Base-by-base conservation (phyloP, 2,329 filamentous ascomycete genomes). In the Teratosphaeria zuluensis region DNA sequence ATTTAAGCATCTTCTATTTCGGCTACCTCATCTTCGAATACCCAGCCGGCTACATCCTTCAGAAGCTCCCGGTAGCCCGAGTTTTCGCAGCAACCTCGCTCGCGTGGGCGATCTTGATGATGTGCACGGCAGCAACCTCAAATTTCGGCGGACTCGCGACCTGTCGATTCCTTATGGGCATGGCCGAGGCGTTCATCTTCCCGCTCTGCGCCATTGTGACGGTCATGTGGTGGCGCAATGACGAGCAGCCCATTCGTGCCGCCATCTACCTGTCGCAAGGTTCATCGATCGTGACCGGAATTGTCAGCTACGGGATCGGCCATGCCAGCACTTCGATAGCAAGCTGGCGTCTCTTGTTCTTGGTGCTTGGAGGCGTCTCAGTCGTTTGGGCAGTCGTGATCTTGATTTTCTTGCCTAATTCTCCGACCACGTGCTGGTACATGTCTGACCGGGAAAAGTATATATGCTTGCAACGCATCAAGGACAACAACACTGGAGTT, bases 1-100 rank as follows among this genome's bases (percentile, higher is more conserved):
- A 9, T 3, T 8, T 38, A 38, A 28, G 42, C 42, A 79, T 80
- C 11, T 80, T 80, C 64, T 80, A 80, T 63, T 78, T 80, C 61
- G 77, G 77, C 16, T 79, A 79, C 61, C 70, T 80, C 1, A 65
- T 73, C 32, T 75, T 75, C 1, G 77, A 80, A 63, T 78, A 72
- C 55, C 77, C 77, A 1, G 71, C 73, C 0, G 76, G 76, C 12
- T 73, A 75, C 42, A 66, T 76, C 1, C 65, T 80, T 56, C 77
- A 79, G 59, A 72, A 75, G 48, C 66, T 79, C 0, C 77, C 77
- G 0, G 75, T 76, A 38, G 77, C 72, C 2, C 79, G 78, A 33
- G 76, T 78, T 53, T 66, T 79, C 1, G 72, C 73, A 1, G 65
- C 61, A 19, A 76, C 75, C 9, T 76, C 75, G 0, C 62, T 78